phyloP scores from a whole-genome alignment of 345 rosid species.

The Boechera stricta region DNA sequence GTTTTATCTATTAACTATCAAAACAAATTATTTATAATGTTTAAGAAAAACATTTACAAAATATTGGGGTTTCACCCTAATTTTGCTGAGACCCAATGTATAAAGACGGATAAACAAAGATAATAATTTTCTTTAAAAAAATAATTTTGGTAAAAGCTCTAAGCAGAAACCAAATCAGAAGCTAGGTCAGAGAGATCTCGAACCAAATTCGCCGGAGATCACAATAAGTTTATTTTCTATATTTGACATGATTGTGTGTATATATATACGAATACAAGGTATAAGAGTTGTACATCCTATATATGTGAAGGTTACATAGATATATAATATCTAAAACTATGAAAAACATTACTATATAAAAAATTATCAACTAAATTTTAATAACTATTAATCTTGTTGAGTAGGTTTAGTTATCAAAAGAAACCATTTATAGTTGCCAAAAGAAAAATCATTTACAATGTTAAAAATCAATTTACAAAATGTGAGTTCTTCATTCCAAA shows the following conservation, averaged over 20 bases:
- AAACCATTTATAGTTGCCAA: too few species aligned
- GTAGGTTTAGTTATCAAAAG: not conserved
- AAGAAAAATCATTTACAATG: not conserved
- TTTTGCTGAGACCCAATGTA: too few species aligned
- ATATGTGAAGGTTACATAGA: not conserved
- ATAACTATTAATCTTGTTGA: not conserved
- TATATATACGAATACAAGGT: not conserved
- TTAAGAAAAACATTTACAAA: too few species aligned
- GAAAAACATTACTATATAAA: not conserved
- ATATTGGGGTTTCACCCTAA: too few species aligned
- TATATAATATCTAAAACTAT: not conserved
- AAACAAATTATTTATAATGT: too few species aligned
- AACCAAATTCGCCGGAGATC: not conserved
- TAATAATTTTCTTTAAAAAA: not conserved
- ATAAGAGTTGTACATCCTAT: not conserved
- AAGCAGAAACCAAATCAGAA: not conserved
- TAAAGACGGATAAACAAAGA: too few species aligned
- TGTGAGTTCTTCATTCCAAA: not conserved
- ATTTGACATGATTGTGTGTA: not conserved
- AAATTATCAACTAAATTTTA: not conserved
- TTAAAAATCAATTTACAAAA: not conserved
- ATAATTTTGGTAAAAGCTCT: not conserved
- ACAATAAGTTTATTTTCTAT: not conserved
- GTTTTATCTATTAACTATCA: too few species aligned
- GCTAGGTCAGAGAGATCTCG: constrained; percentile 18